Conservation (phyloP, 2,329 filamentous ascomycete species). For the Hymenoscyphus albidus region DNA sequence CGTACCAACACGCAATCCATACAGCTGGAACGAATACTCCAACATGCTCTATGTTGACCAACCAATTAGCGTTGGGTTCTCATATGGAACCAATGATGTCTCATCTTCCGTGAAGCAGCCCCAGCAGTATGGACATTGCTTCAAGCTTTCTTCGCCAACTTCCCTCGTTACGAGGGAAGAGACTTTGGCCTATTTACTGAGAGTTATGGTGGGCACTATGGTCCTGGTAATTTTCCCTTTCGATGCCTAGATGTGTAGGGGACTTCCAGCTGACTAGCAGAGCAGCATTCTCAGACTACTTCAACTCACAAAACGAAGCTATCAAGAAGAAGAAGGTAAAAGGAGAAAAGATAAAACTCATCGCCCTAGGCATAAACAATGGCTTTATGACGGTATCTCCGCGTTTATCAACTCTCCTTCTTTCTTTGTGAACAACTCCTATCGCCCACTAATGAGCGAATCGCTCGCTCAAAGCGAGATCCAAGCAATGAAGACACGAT, state of each 20-base stretch:
- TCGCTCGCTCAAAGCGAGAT: slow-evolving; percentile 12
- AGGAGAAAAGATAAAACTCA: slow-evolving; percentile 31
- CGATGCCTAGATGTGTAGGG: no score
- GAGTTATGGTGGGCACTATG: slow-evolving; percentile 52
- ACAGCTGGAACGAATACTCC: slow-evolving; percentile 36
- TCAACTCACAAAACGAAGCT: slow-evolving; percentile 49
- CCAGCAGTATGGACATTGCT: slow-evolving; percentile 49
- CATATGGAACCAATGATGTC: slow-evolving; percentile 41
- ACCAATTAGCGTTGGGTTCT: slow-evolving; percentile 39
- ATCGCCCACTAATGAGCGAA: slow-evolving; percentile 38
- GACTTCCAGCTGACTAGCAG: background rate
- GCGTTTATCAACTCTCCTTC: slow-evolving; percentile 39
- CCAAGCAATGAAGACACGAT: background rate
- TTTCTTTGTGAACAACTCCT: slow-evolving; percentile 27
- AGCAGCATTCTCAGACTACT: slow-evolving; percentile 47
- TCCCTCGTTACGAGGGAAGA: slow-evolving; percentile 56
- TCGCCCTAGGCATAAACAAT: slow-evolving; percentile 34
- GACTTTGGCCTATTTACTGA: slow-evolving; percentile 50
- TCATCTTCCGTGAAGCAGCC: slow-evolving; percentile 42
- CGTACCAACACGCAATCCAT: slow-evolving; percentile 39
- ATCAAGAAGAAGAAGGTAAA: slow-evolving; percentile 41
- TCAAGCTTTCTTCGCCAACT: slow-evolving; percentile 57
- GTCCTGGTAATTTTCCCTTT: slow-evolving; percentile 36
- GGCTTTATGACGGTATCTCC: slow-evolving; percentile 48
- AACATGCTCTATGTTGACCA: slow-evolving; percentile 39